Conservation (phyloP, 2,329 filamentous ascomycete species). For the Gremmenia infestans region DNA sequence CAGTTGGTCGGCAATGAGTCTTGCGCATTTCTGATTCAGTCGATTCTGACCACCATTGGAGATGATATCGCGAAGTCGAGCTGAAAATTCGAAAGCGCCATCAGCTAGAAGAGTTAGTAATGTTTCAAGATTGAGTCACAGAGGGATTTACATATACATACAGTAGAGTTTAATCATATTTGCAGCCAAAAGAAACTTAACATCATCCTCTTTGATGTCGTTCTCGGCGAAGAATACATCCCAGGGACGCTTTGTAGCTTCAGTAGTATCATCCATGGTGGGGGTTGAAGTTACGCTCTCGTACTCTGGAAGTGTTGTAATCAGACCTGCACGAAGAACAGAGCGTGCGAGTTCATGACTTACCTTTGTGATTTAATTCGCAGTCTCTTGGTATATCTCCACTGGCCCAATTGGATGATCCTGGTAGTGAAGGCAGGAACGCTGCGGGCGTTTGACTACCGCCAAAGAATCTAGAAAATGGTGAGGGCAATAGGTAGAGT, state of each 20-base stretch:
- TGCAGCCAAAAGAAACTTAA: background rate
- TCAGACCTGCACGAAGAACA: background rate
- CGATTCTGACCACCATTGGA: background rate
- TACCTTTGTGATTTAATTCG: no score
- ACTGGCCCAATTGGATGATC: no score
- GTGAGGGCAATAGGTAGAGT: no score
- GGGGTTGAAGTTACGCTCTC: no score
- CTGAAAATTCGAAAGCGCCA: slow-evolving; percentile 1
- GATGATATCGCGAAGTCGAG: background rate
- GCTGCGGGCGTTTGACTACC: no score
- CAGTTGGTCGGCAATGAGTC: background rate
- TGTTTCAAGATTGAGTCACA: background rate
- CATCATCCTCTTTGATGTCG: background rate
- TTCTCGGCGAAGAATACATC: background rate
- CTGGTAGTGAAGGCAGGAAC: no score
- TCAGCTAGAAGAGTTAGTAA: background rate
- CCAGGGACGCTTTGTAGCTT: background rate
- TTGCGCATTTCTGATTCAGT: slow-evolving; percentile 2
- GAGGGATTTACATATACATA: background rate
- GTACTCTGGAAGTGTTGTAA: background rate
- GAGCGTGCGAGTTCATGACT: no score
- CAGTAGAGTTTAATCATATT: slow-evolving; percentile 1
- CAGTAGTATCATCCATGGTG: no score
- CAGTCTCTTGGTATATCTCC: no score
- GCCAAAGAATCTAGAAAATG: no score